These are phyloP conservation scores for Ogataea methanolica DNA, from an alignment of 805 yeast species.

Conservation along the genomic window DNA sequence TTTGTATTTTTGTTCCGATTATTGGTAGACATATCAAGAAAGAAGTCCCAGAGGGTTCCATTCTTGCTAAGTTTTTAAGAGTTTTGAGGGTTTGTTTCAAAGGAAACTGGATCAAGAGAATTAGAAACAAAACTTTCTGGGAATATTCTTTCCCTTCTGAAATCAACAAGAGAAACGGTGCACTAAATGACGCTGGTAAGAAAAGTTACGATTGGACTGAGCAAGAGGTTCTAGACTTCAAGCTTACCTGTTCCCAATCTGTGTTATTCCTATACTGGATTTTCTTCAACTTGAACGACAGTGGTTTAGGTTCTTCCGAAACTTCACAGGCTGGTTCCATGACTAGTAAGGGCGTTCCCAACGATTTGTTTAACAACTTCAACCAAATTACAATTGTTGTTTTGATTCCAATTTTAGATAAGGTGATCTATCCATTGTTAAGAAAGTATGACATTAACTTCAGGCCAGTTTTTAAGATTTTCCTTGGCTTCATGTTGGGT, in stretches of 20 bases:
- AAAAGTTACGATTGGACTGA: slow-evolving; percentile 34
- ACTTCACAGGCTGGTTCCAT: slow-evolving; percentile 52
- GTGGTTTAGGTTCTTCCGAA: slow-evolving; percentile 44
- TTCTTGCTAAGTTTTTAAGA: slow-evolving; percentile 39
- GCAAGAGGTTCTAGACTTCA: slow-evolving; percentile 44
- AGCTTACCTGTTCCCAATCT: slow-evolving; percentile 40
- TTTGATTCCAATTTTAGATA: slow-evolving; percentile 47
- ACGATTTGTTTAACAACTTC: slow-evolving; percentile 51
- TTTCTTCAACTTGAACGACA: slow-evolving; percentile 37
- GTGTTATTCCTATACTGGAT: slow-evolving; percentile 40
- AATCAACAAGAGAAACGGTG: slow-evolving; percentile 39
- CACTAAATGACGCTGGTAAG: slow-evolving; percentile 24
- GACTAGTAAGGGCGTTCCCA: slow-evolving; percentile 49
- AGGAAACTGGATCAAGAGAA: slow-evolving; percentile 39
- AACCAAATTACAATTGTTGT: slow-evolving; percentile 51
- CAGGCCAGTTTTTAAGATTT: slow-evolving; percentile 41
- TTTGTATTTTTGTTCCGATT: slow-evolving; percentile 41
- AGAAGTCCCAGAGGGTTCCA: slow-evolving; percentile 40
- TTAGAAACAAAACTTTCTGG: slow-evolving; percentile 40
- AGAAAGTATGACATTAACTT: slow-evolving; percentile 39
- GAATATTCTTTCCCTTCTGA: slow-evolving; percentile 42
- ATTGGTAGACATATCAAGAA: slow-evolving; percentile 30
- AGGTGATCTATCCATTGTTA: slow-evolving; percentile 41
- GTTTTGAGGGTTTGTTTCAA: slow-evolving; percentile 39
- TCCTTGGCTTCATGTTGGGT: slow-evolving; percentile 44